Conservation (phyloP, 345 rosid genomes). For the Hibiscus tridactylites region DNA sequence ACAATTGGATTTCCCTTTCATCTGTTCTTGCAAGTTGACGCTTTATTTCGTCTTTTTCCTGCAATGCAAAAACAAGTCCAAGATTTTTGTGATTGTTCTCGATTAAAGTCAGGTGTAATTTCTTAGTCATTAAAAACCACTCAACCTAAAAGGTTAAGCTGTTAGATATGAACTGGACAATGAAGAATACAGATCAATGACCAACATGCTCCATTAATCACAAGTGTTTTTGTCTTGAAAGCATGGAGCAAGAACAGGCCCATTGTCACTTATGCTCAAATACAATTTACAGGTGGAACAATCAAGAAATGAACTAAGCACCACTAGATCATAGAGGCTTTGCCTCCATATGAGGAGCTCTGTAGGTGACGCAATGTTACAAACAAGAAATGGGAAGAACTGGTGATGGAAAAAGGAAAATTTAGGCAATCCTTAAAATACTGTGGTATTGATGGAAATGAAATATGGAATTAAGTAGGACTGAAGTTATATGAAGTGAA, state of each 20-base stretch:
- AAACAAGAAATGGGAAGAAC: neutral
- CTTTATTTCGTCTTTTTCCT: constrained; percentile 55
- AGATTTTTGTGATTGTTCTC: neutral
- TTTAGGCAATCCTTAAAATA: neutral
- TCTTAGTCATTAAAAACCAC: neutral
- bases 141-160: neutral
- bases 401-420: neutral
- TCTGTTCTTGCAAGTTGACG: constrained; percentile 42
- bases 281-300: neutral
- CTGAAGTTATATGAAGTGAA: neutral
- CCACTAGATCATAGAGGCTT: neutral
- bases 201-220: neutral
- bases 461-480: neutral
- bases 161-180: neutral
- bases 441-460: neutral
- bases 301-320: neutral
- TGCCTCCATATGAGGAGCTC: neutral
- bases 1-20: constrained; percentile 59
- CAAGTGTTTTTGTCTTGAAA: neutral
- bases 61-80: constrained; percentile 17
- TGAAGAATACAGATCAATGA: neutral
- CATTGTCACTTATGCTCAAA: neutral
- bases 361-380: neutral
- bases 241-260: neutral
- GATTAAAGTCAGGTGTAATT: neutral